A percentile compares a stretch with the other conserved stretches of the same genome.
Conservation (phyloP, 169 alveolate species). For the Eimeria sp. region DNA sequence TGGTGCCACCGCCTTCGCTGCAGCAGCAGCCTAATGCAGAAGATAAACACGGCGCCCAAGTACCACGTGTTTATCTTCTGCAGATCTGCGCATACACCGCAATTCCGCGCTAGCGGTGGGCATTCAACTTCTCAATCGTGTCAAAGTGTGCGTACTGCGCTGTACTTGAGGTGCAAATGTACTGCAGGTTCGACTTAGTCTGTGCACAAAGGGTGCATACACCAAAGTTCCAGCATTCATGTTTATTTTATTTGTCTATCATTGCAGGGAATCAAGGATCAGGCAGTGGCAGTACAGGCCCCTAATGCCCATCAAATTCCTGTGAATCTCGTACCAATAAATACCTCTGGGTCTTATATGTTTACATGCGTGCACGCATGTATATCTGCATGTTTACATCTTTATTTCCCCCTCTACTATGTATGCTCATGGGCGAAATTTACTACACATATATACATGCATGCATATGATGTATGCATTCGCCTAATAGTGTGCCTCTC, state of each 20-base stretch:
- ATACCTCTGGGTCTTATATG: too few species aligned
- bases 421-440: too few species aligned
- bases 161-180: not conserved
- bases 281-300: not conserved
- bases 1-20: constrained; percentile 53
- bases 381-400: too few species aligned
- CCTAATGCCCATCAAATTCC: not conserved
- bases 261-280: too few species aligned
- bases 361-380: too few species aligned
- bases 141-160: not conserved
- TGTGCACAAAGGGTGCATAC: not conserved
- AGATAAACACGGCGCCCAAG: constrained; percentile 25
- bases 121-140: not conserved
- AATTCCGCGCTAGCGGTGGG: not conserved
- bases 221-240: not conserved
- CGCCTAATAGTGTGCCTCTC: not conserved
- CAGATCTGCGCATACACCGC: constrained; percentile 10
- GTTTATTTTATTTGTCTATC: not conserved
- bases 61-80: constrained; percentile 3
- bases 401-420: too few species aligned
- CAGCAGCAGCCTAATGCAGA: constrained; percentile 32
- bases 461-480: not conserved
- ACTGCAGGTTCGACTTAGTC: not conserved
- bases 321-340: too few species aligned
- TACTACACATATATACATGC: too few species aligned